Evolutionary conservation across 257 asterid species (phyloP).

Genomic region (Anisodus acutangulus): DNA sequence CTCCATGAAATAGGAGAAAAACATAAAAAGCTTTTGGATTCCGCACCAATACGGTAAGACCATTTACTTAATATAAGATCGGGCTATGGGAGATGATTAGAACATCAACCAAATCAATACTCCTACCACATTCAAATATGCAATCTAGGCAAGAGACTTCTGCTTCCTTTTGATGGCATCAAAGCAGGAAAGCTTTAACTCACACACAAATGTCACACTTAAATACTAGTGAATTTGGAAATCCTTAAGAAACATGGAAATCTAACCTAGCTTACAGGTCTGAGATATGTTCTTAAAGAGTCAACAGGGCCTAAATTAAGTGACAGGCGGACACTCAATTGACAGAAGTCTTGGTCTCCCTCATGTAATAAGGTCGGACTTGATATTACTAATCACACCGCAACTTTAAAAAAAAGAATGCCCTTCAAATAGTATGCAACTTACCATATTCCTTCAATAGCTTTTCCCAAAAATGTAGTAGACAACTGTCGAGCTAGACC

Average conservation of each 20-base stretch:
- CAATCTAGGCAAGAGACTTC: constrained; percentile 13
- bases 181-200: not conserved
- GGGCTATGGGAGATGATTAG: not conserved
- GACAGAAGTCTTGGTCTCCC: not conserved
- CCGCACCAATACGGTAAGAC: not conserved
- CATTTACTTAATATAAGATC: not conserved
- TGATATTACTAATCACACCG: not conserved
- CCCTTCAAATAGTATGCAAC: constrained; percentile 25
- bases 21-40: not conserved
- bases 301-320: not conserved
- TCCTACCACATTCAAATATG: not conserved
- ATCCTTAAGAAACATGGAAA: not conserved
- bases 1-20: not conserved
- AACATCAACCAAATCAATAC: not conserved
- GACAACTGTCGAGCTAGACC: constrained; percentile 94
- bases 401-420: not conserved
- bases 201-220: not conserved
- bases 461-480: constrained; percentile 77
- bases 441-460: constrained; percentile 94
- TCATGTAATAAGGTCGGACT: not conserved
- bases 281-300: not conserved
- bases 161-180: not conserved
- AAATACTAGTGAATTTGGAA: not conserved
- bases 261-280: not conserved
- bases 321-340: not conserved